These are phyloP conservation scores for Lupinus albus DNA, from an alignment of 306 rosid genomes.

Conservation along the genomic window DNA sequence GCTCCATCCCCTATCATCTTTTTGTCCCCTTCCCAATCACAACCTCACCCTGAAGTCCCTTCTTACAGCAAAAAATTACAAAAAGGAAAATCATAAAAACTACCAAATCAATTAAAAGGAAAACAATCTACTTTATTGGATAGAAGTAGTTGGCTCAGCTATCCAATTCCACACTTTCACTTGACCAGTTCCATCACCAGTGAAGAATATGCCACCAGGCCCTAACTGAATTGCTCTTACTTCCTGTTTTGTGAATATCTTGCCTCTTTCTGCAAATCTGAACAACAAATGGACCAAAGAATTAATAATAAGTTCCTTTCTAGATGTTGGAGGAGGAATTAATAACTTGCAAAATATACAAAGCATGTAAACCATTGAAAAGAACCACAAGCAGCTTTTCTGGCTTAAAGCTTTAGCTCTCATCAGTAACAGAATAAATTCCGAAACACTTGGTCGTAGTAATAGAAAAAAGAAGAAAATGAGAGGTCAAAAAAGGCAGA, in stretches of 20 bases:
- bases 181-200: constrained; percentile 91
- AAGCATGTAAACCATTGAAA: constrained; percentile 3
- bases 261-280: constrained; percentile 93
- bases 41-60: constrained; percentile 33
- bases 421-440: not conserved
- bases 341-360: constrained; percentile 4
- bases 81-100: constrained; percentile 44
- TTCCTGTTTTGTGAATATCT: constrained; percentile 73
- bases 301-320: constrained; percentile 29
- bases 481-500: constrained; percentile 29
- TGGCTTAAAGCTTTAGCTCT: not conserved
- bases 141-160: constrained; percentile 46
- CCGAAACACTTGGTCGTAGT: not conserved
- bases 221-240: constrained; percentile 78
- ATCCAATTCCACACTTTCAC: constrained; percentile 88
- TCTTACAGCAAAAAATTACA: constrained; percentile 47
- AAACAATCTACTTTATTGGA: constrained; percentile 40
- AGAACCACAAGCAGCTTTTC: not conserved
- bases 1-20: not conserved
- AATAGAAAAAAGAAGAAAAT: not conserved
- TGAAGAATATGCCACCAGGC: constrained; percentile 84
- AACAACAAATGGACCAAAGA: constrained; percentile 31
- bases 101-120: constrained; percentile 12
- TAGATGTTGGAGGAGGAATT: not conserved
- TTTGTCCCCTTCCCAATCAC: not conserved